Conservation (phyloP, 495 filamentous ascomycete genomes). For the Talaromyces adpressus region DNA sequence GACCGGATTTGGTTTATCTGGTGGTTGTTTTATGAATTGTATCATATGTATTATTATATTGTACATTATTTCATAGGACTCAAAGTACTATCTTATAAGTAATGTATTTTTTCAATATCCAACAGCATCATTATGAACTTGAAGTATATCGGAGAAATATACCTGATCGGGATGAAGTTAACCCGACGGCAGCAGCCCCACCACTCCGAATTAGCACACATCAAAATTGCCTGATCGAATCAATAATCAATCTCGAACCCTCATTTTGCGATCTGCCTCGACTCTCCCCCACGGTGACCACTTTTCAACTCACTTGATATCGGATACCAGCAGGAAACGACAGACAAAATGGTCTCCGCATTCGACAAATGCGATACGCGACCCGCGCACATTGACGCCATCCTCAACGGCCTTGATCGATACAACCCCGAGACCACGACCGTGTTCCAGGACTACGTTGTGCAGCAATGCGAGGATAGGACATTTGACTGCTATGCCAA, state of each 20-base stretch:
- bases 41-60: conserved; percentile 10
- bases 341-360: conserved; percentile 35
- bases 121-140: too few species aligned
- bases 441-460: conserved; percentile 91
- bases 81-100: not conserved
- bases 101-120: too few species aligned
- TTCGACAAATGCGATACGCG: conserved; percentile 56
- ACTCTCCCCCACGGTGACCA: not conserved
- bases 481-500: conserved; percentile 96
- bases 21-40: not conserved
- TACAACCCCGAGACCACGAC: conserved; percentile 97
- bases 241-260: not conserved
- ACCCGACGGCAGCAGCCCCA: conserved; percentile 1
- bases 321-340: not conserved
- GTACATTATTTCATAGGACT: not conserved
- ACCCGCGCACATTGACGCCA: conserved; percentile 82
- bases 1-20: too few species aligned
- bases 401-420: conserved; percentile 88
- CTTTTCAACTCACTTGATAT: not conserved
- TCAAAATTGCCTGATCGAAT: conserved; percentile 1
- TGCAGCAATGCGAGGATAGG: conserved; percentile 88
- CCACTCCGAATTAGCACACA: not conserved
- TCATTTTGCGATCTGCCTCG: not conserved
- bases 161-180: not conserved
- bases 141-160: conserved; percentile 5